Evolutionary conservation across 345 rosid genomes (phyloP), one percentile per base, ranked within the genome.

Genomic region (Sonneratia alba): DNA sequence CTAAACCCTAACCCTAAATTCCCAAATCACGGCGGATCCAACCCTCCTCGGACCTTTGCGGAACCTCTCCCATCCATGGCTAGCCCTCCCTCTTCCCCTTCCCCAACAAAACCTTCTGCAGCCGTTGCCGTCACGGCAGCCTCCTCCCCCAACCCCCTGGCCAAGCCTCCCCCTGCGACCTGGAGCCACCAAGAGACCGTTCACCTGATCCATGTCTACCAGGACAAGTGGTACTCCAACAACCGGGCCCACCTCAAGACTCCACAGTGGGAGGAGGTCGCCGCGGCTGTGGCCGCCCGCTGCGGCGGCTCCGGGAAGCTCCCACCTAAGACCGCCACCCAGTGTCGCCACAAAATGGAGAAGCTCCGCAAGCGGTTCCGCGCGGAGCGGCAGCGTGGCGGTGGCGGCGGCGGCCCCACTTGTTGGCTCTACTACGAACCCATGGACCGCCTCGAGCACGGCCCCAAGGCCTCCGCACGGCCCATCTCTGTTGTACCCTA

Each of bases 301-400:
- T 83, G 80, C 76, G 85, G 84, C 61, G 67, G 73, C 80, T 62
- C 78, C 36, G 63, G 75, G 57, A 83, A 79, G 21, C 66, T 79
- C 22, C 66, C 37, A 4, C 71, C 81, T 36, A 84, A 88, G 72
- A 74, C 96, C 69, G 53, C 91, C 51, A 75, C 83, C 64, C 94
- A 90, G 84, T 91, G 92, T 80, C 84, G 91, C 62, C 96, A 87
- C 84, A 86, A 91, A 88, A 92, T 92, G 84, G 96, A 92, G 86
- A 92, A 90, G 85, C 83, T 92, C 77, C 94, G 94, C 37, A 80
- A 85, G 53, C 85, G 92, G 59, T 84, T 82, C 85, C 83, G 90
- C 75, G 69, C 88, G 1, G 92, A 88, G 79, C 79, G 76, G 40
- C 85, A 86, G 49, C 82, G 83, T 59, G 36, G 75, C 78, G 32